A percentile compares a stretch with the other conserved stretches of the same genome.
Conservation (phyloP, 225 moss, liverwort and hornwort species). For the Rhytidiadelphus loreus region DNA sequence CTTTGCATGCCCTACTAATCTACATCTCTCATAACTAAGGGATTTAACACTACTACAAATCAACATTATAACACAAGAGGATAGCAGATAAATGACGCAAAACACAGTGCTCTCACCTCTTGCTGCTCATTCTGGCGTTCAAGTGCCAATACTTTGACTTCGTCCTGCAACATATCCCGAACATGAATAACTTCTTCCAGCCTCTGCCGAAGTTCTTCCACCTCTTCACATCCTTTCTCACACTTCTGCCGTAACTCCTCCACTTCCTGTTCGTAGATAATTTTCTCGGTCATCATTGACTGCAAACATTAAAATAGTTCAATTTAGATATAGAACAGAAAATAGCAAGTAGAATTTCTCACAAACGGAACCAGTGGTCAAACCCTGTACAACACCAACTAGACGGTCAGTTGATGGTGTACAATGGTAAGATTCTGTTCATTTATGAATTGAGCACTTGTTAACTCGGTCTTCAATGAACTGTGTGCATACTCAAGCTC, state of each 20-base stretch:
- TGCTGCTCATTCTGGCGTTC: conserved; percentile 32
- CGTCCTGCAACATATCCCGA: conserved; percentile 66
- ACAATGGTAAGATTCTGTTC: background rate
- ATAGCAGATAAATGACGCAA: background rate
- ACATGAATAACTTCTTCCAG: conserved; percentile 60
- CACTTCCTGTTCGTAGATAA: conserved; percentile 40
- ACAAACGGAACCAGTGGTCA: background rate
- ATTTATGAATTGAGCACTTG: background rate
- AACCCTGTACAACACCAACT: background rate
- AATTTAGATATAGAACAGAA: background rate
- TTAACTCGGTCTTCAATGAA: background rate
- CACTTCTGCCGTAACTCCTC: conserved; percentile 38
- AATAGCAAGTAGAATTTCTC: background rate
- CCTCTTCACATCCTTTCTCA: conserved; percentile 43
- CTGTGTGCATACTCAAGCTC: background rate
- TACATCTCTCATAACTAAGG: background rate
- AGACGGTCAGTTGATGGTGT: background rate
- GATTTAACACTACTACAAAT: background rate
- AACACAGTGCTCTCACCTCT: conserved; percentile 2
- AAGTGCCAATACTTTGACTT: conserved; percentile 27
- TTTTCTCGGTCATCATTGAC: conserved; percentile 54
- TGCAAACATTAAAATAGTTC: background rate
- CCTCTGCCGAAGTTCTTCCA: conserved; percentile 42
- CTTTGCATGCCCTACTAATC: background rate
- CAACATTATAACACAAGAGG: background rate